Base-by-base conservation (phyloP, 345 rosid species). In the Arabidopsis suecica region DNA sequence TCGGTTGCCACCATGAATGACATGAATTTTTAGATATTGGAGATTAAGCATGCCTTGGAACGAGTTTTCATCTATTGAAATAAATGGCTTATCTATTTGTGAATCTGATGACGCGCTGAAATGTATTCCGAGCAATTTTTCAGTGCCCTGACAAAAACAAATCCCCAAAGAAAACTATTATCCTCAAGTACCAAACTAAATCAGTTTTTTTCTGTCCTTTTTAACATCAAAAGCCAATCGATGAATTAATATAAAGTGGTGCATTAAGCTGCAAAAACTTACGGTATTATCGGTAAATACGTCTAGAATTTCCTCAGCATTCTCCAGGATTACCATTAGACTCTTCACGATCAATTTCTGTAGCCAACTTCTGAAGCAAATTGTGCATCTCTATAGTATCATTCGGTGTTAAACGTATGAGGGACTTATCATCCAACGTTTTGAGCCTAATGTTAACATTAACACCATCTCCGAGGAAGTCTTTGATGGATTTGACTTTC, bases 361-460 rank as follows among this genome's bases (percentile, higher is more conserved):
- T 3, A n/a, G 77, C 79, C 71, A 81, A 53, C 30, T 77, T 76
- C 30, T 65, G 65, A 9, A 77, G 61, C 64, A 73, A 56, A 69
- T 54, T 73, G 68, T 80, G 81, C 77, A 82, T 65, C 4, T 61
- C 9, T 11, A 77, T 14, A 23, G 5, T 0, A 10, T 23, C 7
- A 0, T 25, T 0, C 1, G 34, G 18, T 2, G 68, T 58, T 2
- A 67, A 11, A 49, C 51, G 32, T 16, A 83, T 11, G n/a, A 83
- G 61, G n/a, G 70, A 71, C 36, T 69, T 83, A 0, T 81, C 71
- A 6, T 38, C 0, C 0, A 83, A 78, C 12, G 0, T 3, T 65
- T 0, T 16, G 30, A 65, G n/a, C n/a, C 42, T 16, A 16, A 16
- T 16, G 18, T 16, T 9, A 51, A 1, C 7, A 28, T 55, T 34